Evolutionary conservation across 257 asterid species (phyloP), one percentile per base, ranked within the genome.

Genomic region (Solanum appendiculatum): DNA sequence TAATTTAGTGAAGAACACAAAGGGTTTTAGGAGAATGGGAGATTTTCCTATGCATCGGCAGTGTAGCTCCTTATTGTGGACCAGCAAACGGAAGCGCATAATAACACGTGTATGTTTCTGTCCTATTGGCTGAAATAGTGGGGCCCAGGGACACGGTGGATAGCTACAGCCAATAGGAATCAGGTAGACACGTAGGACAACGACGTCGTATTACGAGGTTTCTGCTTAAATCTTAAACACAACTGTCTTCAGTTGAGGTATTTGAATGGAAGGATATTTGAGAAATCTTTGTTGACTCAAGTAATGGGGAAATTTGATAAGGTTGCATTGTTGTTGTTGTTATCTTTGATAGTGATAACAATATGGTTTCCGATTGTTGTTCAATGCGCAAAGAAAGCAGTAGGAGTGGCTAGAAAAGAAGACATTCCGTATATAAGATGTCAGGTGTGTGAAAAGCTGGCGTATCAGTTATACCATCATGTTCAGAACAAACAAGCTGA

Each of bases 391-490:
- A 94, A 94, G 93, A 95, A 95, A 88, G 93, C 93, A 78, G 92
- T 82, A 6, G 99, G 94, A 54, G 87, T 89, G 31, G 97, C 98
- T 13, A 92, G 99, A 90, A 97, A 94, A 91, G 97, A 96, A 90
- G 99, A 96, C 90, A 91, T 97, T 29, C 99, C 98, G 0, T 97
- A 75, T 82, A 95, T 95, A n/a, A 93, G 93, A 90, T 96, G 98
- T 70, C 95, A 94, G 89, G 98, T 96, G 37, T 96, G 98, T 88
- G 92, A 95, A 86, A 93, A 89, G 90, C 87, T 97, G 87, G 97
- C 98, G 25, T 84, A 92, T 66, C 96, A 94, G 78, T 64, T 95
- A 29, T 88, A 90, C 93, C 90, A 86, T 69, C 98, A 96, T 88
- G 98, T 95, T 63, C 94, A 92, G 89, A 91, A 92, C 40, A 94